A percentile compares a stretch with the other conserved stretches of the same genome.
These are phyloP conservation scores for Russula vinacea DNA, from an alignment of 768 basidiomycete species.

Conservation along the genomic window DNA sequence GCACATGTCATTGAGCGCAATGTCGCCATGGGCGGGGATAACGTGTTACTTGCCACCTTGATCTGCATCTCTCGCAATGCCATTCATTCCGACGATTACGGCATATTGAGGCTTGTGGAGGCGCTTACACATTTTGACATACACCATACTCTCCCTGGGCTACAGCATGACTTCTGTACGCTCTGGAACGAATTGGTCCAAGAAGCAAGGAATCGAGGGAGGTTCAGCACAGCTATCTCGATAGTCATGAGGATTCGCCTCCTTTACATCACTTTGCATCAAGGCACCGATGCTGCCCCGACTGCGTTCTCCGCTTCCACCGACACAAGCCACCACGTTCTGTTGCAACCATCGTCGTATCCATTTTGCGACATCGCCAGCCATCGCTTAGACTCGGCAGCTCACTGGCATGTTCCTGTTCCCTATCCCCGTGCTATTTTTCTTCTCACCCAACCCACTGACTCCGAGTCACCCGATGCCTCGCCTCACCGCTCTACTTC, in stretches of 20 bases:
- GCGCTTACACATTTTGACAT: background rate
- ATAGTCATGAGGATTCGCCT: background rate
- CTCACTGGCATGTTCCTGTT: too few species aligned
- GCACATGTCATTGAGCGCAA: background rate
- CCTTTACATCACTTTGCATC: background rate
- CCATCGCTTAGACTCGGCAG: background rate
- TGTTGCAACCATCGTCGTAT: background rate
- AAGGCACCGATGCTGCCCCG: background rate
- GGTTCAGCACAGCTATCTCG: too few species aligned
- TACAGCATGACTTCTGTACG: background rate
- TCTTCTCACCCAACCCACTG: background rate
- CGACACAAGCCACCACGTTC: rapidly evolving
- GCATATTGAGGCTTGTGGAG: background rate
- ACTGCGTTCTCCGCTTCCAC: background rate
- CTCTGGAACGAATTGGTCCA: background rate
- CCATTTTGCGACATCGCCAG: background rate
- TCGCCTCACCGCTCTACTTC: too few species aligned
- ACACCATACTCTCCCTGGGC: background rate
- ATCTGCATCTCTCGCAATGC: background rate
- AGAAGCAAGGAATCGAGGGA: background rate
- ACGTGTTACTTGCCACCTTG: background rate
- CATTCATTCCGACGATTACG: background rate
- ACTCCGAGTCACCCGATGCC: too few species aligned
- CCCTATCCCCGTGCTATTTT: too few species aligned
- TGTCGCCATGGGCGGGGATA: background rate